Base-by-base conservation (phyloP, 2,329 filamentous ascomycete species). In the Aspergillus tamarii region DNA sequence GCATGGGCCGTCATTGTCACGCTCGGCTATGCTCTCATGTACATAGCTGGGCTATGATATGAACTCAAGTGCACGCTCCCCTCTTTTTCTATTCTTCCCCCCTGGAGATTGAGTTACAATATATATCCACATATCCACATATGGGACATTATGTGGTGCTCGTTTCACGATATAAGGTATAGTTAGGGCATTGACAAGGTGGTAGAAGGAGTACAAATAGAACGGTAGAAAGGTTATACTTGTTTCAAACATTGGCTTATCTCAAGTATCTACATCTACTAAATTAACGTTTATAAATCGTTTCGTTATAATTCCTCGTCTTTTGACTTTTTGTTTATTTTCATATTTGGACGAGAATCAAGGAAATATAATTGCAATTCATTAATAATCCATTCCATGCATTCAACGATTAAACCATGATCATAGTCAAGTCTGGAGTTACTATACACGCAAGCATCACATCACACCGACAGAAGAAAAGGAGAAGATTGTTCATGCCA, bases 1-100 rank as follows among this genome's bases (percentile, higher is more conserved):
- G 89, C 93, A 0, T 90, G 96, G 70, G 77, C 84, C 0, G 91
- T 99, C 11, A 89, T 97, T 48, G 85, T 98, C 32, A 94, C 93
- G 0, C 81, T 99, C 48, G 96, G 95, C 0, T 99, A 97, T 79
- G 93, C 90, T 2, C 84, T 96, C 67, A 97, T 98, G 93, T 84
- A 90, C 67, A 83, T 93, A 57, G 89, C 87, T 12, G 89, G 89
- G 0, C 83, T 93, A 58, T 90, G 81, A 60, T 61, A 30, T 54
- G 36, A 34, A 32, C n/a, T 12, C 26, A 4, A 26, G 26, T 26
- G 26, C 26, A 41, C 10, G 46, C 19, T 3, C 16, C 7, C 16
- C 28, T 54, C 45, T 39, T n/a, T 6, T 41, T 48, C 32, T 36
- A 32, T 12, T 23, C 28, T 7, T 10, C 9, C 21, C 23, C 4